Percentiles rank a stretch among this genome's conserved stretches.
Evolutionary conservation across 495 filamentous ascomycete species (phyloP).

Genomic region (Aspergillus sclerotiicarbonarius): DNA sequence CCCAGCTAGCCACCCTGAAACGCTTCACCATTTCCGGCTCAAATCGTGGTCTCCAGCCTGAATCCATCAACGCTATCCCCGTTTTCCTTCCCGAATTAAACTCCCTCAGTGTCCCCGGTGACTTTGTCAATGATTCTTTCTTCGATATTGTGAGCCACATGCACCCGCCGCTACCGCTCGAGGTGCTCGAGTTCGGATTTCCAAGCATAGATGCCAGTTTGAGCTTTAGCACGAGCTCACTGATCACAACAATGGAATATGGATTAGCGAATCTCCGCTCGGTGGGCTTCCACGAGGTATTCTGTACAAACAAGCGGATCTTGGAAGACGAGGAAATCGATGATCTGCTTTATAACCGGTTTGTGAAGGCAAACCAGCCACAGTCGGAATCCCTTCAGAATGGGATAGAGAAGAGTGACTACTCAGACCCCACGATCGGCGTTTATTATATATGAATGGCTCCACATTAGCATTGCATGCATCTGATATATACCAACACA

Average conservation of each 20-base stretch:
- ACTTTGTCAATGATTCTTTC: constrained; percentile 28
- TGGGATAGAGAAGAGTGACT: neutral
- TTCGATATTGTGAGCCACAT: constrained; percentile 27
- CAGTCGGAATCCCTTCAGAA: neutral
- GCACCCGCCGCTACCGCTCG: constrained; percentile 15
- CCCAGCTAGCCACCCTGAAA: constrained; percentile 21
- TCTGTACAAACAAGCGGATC: constrained; percentile 16
- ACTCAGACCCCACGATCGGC: constrained; percentile 4
- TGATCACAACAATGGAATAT: constrained; percentile 21
- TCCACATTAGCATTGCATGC: neutral
- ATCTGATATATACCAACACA: neutral
- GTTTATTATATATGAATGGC: constrained; percentile 22
- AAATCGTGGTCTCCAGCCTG: constrained; percentile 27
- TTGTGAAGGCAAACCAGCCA: constrained; percentile 6
- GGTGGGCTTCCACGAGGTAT: constrained; percentile 24
- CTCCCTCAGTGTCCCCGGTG: constrained; percentile 32
- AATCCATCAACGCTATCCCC: constrained; percentile 27
- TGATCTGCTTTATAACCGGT: constrained; percentile 19
- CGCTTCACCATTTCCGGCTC: constrained; percentile 26
- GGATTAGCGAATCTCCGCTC: constrained; percentile 25
- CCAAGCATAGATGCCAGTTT: constrained; percentile 18
- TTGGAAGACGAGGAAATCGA: constrained; percentile 29
- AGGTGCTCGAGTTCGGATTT: constrained; percentile 25
- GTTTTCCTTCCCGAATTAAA: constrained; percentile 23
- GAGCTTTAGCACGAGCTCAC: constrained; percentile 18